Base-by-base conservation (phyloP, 352 stramenopile species). In the Blastocystis sp. region DNA sequence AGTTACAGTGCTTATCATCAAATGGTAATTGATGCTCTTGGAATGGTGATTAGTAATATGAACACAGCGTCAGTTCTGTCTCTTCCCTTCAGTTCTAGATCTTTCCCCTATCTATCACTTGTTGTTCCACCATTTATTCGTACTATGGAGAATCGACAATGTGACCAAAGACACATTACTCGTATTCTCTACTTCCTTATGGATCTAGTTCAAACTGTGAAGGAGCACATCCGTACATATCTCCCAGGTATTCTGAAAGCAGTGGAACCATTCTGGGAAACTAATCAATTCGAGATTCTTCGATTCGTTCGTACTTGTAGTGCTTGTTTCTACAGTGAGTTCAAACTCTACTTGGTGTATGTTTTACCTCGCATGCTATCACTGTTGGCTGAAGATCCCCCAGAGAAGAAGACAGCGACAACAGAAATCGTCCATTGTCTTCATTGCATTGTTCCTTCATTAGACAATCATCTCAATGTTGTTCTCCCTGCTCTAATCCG, bases 11-110 rank as follows among this genome's bases (percentile, higher is more conserved):
- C 95, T 35, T 95, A 99, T 87, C 97, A 99, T 90, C 93, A 96
- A 33, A 96, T 96, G 81, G 96, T 98, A 27, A 98, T 98, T 80
- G 97, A 99, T 82, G 96, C 97, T 24, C 95, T 99, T 37, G 98
- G 98, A 93, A 98, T 98, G 77, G 98, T 99, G 80, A 99, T 99
- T 9, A 66, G 51, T 24, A 27, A 66, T n/a, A 37, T 42, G 48
- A 84, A 68, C 27, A 66, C 15, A 13, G 48, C 73, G 73, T 81
- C 4, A 59, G 17, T n/a, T 17, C 35, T 19, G 59, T 9, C 42
- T 93, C 97, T 98, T 90, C 95, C 94, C 59, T 91, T 99, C 0
- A 96, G 95, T 1, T 92, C 95, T 0, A 94, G 96, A 81, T 98
- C 95, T 87, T 95, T 98, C 54, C 94, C 94, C 5, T 99, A 98